Percentiles rank a stretch among this genome's conserved stretches.
These are phyloP conservation scores for Hibiscus trionum DNA, from an alignment of 345 rosid species.

Conservation along the genomic window DNA sequence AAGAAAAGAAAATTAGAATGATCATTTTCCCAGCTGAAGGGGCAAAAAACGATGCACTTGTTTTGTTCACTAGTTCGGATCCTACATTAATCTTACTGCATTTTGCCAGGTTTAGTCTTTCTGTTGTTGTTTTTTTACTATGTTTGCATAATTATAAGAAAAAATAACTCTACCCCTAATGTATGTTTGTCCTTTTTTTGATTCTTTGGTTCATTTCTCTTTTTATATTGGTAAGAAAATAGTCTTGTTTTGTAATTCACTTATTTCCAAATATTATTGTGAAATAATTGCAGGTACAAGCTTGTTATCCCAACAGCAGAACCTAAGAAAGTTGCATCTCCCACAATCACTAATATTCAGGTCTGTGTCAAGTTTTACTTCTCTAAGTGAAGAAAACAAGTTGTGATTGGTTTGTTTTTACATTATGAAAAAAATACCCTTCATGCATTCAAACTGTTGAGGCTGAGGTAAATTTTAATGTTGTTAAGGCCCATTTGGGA, in stretches of 20 bases:
- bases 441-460: background rate
- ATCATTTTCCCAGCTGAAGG: no score
- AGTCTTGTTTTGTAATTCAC: background rate
- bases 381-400: background rate
- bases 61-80: background rate
- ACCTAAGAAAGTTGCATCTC: slow-evolving; percentile 30
- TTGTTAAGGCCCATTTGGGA: background rate
- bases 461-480: background rate
- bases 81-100: background rate
- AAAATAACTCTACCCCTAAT: background rate
- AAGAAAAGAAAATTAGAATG: no score
- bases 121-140: background rate
- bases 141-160: background rate
- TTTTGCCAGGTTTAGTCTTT: background rate
- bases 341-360: slow-evolving; percentile 12
- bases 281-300: slow-evolving; percentile 56
- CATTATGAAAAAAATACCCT: background rate
- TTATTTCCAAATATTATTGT: slow-evolving; percentile 10
- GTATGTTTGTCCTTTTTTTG: background rate
- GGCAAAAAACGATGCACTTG: no score
- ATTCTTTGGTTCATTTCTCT: background rate
- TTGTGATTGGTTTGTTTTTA: background rate
- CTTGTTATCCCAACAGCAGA: slow-evolving; percentile 74
- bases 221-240: slow-evolving; percentile 7
- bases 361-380: slow-evolving; percentile 20